phyloP scores from a whole-genome alignment of 352 stramenopile species.

The Globisporangium nunn region DNA sequence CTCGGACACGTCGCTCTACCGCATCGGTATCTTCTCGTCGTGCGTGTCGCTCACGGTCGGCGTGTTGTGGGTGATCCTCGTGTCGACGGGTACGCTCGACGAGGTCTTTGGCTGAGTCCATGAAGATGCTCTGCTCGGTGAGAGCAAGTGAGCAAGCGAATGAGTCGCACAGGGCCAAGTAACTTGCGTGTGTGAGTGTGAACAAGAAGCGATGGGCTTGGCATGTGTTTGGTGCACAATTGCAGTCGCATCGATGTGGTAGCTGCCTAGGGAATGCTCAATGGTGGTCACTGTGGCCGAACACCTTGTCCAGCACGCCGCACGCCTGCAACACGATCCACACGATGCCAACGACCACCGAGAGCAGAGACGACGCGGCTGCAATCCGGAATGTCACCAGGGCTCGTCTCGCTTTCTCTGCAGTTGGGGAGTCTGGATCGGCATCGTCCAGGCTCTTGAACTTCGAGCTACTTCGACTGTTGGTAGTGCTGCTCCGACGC shows the following conservation, averaged over 20 bases:
- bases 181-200: constrained; percentile 2
- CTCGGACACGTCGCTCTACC: constrained; percentile 46
- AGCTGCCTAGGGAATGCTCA: background rate
- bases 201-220: background rate
- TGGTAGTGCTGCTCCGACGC: background rate
- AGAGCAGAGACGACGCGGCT: constrained; percentile 43
- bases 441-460: constrained; percentile 1
- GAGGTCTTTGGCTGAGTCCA: constrained; percentile 47
- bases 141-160: background rate
- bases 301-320: constrained; percentile 57
- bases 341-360: constrained; percentile 46
- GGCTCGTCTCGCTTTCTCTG: background rate
- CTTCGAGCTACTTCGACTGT: background rate
- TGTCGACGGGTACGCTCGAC: constrained; percentile 58
- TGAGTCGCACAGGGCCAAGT: background rate
- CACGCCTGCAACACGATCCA: constrained; percentile 67
- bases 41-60: constrained; percentile 59
- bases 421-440: constrained; percentile 13
- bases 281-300: constrained; percentile 22
- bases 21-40: constrained; percentile 59
- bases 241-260: no score
- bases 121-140: no score
- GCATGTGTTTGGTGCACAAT: no score
- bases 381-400: constrained; percentile 38
- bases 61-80: constrained; percentile 62